A percentile compares a stretch with the other conserved stretches of the same genome.
phyloP scores from a whole-genome alignment of 2,329 filamentous ascomycete genomes.

The Arthroderma uncinatum region DNA sequence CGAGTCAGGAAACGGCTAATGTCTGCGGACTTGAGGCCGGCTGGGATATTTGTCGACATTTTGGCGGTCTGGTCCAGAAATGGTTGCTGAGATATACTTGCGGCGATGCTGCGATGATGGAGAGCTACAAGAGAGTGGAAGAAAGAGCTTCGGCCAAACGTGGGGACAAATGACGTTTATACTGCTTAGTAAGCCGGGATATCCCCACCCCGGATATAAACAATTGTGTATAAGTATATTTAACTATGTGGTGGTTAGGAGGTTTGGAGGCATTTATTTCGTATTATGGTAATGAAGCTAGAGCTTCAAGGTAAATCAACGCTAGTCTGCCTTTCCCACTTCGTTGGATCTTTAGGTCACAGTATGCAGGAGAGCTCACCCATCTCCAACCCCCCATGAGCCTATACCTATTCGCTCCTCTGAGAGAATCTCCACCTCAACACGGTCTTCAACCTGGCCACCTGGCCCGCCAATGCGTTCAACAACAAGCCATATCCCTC shows the following conservation, averaged over 20 bases:
- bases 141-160: not conserved
- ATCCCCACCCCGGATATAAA: not conserved
- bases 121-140: not conserved
- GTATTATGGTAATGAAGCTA: too few species aligned
- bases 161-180: slow-evolving; percentile 3
- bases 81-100: not conserved
- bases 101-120: slow-evolving; percentile 5
- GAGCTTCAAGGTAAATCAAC: too few species aligned
- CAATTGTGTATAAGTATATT: too few species aligned
- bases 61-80: slow-evolving; percentile 11
- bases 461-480: slow-evolving; percentile 59
- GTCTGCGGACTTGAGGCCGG: slow-evolving; percentile 65
- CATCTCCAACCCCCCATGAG: slow-evolving; percentile 27
- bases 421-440: slow-evolving; percentile 34
- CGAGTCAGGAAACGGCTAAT: slow-evolving; percentile 73
- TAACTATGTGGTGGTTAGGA: too few species aligned
- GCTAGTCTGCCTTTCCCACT: too few species aligned
- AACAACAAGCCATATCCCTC: slow-evolving; percentile 67
- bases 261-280: too few species aligned
- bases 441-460: slow-evolving; percentile 38
- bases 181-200: not conserved
- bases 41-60: slow-evolving; percentile 65
- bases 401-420: slow-evolving; percentile 36
- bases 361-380: not conserved
- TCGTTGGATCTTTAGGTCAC: not conserved